phyloP scores from a whole-genome alignment of 2,329 filamentous ascomycete genomes.

The Aspergillus udagawae region DNA sequence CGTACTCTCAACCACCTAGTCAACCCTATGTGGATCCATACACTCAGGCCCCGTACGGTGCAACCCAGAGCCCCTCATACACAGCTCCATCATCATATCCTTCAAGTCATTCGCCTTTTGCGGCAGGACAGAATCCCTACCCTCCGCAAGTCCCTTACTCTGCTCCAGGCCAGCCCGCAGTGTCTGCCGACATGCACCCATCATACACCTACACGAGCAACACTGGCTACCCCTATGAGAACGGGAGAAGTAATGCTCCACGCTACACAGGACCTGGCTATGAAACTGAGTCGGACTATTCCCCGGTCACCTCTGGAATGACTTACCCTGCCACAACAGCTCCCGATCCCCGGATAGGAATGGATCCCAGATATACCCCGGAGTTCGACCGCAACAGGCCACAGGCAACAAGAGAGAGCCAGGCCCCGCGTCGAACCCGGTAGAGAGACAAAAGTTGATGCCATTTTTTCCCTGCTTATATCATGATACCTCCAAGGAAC shows the following conservation, averaged over 20 bases:
- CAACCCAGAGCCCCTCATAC: slow-evolving; percentile 33
- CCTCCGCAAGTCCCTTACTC: slow-evolving; percentile 31
- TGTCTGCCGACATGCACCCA: slow-evolving; percentile 37
- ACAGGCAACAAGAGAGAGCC: slow-evolving; percentile 36
- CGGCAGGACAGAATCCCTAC: slow-evolving; percentile 32
- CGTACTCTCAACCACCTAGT: slow-evolving; percentile 32
- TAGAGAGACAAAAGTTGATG: slow-evolving; percentile 17
- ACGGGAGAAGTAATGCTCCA: slow-evolving; percentile 37
- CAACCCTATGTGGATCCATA: slow-evolving; percentile 35
- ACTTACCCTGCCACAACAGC: slow-evolving; percentile 38
- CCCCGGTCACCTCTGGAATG: slow-evolving; percentile 38
- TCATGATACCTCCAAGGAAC: slow-evolving; percentile 8
- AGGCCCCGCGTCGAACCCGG: slow-evolving; percentile 36
- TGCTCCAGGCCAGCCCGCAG: slow-evolving; percentile 33
- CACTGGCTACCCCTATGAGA: slow-evolving; percentile 35
- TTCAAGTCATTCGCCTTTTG: slow-evolving; percentile 33
- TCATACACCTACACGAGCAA: slow-evolving; percentile 36
- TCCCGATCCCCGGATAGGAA: slow-evolving; percentile 40
- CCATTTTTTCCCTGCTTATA: slow-evolving; percentile 7
- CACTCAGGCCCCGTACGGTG: slow-evolving; percentile 28
- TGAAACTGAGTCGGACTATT: slow-evolving; percentile 40
- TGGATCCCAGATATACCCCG: slow-evolving; percentile 42
- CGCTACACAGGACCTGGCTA: slow-evolving; percentile 40
- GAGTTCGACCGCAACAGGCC: slow-evolving; percentile 40
- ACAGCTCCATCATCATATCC: slow-evolving; percentile 28